Percentiles rank a stretch among this genome's conserved stretches.
phyloP scores from a whole-genome alignment of 345 rosid species.

The Pugionium cornutum region DNA sequence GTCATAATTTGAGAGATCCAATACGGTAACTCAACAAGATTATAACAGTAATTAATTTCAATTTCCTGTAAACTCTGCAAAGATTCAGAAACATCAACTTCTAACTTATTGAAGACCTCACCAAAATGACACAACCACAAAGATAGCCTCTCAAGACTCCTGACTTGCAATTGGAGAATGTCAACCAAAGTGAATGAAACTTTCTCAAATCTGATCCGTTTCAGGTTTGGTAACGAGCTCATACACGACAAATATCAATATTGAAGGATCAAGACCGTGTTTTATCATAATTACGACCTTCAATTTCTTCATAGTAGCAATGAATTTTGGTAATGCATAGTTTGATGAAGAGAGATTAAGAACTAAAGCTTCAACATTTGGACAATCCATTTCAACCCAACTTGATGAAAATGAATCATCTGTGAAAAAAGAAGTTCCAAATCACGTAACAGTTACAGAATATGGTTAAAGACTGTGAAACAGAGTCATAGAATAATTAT shows the following conservation, averaged over 20 bases:
- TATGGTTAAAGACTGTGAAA: background rate
- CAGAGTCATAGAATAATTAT: background rate
- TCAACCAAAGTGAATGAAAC: constrained; percentile 36
- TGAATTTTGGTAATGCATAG: constrained; percentile 49
- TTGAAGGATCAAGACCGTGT: constrained; percentile 40
- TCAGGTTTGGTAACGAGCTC: constrained; percentile 42
- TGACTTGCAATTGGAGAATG: constrained; percentile 1
- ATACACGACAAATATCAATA: constrained; percentile 42
- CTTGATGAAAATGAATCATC: constrained; percentile 49
- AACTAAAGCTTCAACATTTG: constrained; percentile 47
- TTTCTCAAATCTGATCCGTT: constrained; percentile 57
- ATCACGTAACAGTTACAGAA: background rate
- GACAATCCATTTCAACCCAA: constrained; percentile 45
- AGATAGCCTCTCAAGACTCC: constrained; percentile 47
- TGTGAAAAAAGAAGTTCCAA: constrained; percentile 21
- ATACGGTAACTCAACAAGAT: constrained; percentile 43
- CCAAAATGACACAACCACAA: constrained; percentile 47
- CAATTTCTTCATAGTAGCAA: constrained; percentile 44
- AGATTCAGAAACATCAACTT: constrained; percentile 24
- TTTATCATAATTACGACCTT: constrained; percentile 51
- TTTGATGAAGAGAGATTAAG: constrained; percentile 45
- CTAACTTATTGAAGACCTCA: constrained; percentile 27
- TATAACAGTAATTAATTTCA: constrained; percentile 49
- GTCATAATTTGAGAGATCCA: constrained; percentile 43
- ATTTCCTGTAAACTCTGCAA: constrained; percentile 53